A percentile compares a stretch with the other conserved stretches of the same genome.
Evolutionary conservation across 2,329 filamentous ascomycete genomes (phyloP).

Genomic region (Hypoxylon rubiginosum): DNA sequence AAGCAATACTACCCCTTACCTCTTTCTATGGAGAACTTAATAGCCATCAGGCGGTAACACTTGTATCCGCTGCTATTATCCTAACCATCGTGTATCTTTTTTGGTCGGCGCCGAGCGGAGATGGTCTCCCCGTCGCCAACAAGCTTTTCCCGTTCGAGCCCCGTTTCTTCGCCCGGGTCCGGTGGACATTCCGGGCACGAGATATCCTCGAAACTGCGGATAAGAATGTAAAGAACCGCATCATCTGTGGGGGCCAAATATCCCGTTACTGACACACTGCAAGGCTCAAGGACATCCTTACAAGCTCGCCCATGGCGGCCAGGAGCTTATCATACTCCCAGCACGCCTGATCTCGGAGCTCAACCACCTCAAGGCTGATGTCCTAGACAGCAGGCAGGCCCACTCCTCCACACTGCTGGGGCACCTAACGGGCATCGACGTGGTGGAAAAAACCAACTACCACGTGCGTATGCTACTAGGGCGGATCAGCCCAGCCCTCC

Average conservation of each 20-base stretch:
- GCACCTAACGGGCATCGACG: constrained; percentile 14
- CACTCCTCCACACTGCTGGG: constrained; percentile 17
- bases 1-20: no score
- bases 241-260: no score
- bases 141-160: background rate
- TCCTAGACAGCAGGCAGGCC: constrained; percentile 7
- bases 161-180: background rate
- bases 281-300: constrained; percentile 12
- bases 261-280: no score
- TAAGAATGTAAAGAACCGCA: background rate
- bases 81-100: no score
- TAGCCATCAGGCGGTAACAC: no score
- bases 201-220: background rate
- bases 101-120: no score
- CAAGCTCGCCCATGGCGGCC: constrained; percentile 14
- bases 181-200: background rate
- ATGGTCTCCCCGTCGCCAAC: background rate
- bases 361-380: constrained; percentile 2
- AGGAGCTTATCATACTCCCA: constrained; percentile 19
- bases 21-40: no score
- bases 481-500: constrained; percentile 15
- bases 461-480: constrained; percentile 13
- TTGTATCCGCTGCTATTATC: no score
- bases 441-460: constrained; percentile 13
- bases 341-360: constrained; percentile 19